phyloP scores from a whole-genome alignment of 2,329 filamentous ascomycete species.

The Fusarium paranaense region DNA sequence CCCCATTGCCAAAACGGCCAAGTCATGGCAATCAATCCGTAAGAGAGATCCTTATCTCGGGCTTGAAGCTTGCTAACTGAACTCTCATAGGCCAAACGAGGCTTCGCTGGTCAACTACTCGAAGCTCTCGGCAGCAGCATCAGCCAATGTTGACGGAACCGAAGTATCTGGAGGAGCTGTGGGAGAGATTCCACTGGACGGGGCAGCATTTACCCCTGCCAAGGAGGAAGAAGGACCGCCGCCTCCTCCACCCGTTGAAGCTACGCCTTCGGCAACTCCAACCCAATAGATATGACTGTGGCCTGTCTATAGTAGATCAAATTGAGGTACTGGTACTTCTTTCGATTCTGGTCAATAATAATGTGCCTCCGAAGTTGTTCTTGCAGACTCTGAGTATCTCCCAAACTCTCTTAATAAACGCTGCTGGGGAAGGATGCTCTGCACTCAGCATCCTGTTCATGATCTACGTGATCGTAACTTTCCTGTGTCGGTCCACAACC shows the following conservation, averaged over 20 bases:
- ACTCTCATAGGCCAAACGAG: conserved; percentile 22
- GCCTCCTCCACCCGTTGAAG: conserved; percentile 1
- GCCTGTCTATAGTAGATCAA: not conserved
- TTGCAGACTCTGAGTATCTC: no score
- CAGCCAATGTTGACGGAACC: conserved; percentile 36
- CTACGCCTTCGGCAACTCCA: conserved; percentile 3
- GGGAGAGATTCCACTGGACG: conserved; percentile 34
- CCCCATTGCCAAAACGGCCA: conserved; percentile 64
- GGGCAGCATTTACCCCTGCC: conserved; percentile 36
- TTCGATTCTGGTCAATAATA: not conserved
- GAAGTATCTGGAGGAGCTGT: conserved; percentile 35
- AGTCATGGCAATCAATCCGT: conserved; percentile 64
- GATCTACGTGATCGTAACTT: no score
- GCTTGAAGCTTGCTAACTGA: not conserved
- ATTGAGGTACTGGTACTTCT: not conserved
- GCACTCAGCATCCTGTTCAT: no score
- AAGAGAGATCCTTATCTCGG: conserved; percentile 10
- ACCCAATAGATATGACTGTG: not conserved
- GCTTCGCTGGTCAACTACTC: conserved; percentile 34
- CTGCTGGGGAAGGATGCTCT: no score
- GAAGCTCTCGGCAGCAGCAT: conserved; percentile 27
- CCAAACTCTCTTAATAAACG: no score
- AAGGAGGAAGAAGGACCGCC: conserved; percentile 23
- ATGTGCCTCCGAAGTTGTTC: no score
- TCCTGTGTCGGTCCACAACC: no score